A percentile compares a stretch with the other conserved stretches of the same genome.
These are phyloP conservation scores for Forsythia suspensa DNA, from an alignment of 257 asterid species.

Conservation along the genomic window DNA sequence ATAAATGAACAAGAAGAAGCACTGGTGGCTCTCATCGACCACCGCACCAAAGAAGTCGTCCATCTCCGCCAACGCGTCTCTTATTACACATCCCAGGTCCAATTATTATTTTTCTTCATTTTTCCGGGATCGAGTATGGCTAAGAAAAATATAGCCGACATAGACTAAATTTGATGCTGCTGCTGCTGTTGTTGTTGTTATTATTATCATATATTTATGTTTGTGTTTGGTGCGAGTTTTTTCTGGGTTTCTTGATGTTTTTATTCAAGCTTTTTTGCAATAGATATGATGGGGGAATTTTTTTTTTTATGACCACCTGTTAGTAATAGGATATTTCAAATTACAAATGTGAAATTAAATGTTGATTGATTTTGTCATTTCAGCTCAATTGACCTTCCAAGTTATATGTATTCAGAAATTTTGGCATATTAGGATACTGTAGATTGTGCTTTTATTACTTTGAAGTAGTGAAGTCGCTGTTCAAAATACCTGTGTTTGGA, in stretches of 20 bases:
- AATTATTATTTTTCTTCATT: background rate
- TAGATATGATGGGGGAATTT: background rate
- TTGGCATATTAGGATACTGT: background rate
- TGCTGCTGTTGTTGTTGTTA: too few species aligned
- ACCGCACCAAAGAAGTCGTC: constrained; percentile 21
- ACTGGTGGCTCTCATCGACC: constrained; percentile 12
- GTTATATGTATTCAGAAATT: background rate
- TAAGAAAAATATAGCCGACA: too few species aligned
- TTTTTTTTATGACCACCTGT: background rate
- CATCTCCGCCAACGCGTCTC: constrained; percentile 10
- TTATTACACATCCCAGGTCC: constrained; percentile 18
- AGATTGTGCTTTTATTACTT: background rate
- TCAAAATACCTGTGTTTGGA: background rate
- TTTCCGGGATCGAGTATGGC: too few species aligned
- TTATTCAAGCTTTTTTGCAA: background rate
- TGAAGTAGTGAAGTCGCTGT: background rate
- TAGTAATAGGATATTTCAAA: background rate
- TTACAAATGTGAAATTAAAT: background rate
- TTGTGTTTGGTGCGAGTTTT: too few species aligned
- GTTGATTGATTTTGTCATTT: background rate
- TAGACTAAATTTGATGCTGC: too few species aligned
- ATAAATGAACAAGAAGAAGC: constrained; percentile 28
- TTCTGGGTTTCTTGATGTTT: background rate
- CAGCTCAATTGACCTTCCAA: background rate
- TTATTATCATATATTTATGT: too few species aligned